phyloP scores from a whole-genome alignment of 441 rosid genomes.

The Adansonia rubrostipa region DNA sequence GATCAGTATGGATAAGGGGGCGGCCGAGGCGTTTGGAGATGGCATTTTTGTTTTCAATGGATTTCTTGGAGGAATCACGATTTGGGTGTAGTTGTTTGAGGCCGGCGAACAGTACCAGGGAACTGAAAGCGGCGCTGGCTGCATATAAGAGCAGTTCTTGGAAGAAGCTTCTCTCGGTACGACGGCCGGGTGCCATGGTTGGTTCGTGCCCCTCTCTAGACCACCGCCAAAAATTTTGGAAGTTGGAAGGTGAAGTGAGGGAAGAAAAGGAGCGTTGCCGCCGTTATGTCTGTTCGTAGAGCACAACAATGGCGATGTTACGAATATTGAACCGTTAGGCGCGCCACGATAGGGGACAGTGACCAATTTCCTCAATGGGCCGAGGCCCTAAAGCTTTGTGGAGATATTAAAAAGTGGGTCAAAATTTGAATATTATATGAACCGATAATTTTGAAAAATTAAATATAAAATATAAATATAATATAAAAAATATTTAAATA shows the following conservation, averaged over 20 bases:
- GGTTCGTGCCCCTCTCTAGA: not conserved
- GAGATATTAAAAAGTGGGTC: not conserved
- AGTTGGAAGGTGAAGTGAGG: not conserved
- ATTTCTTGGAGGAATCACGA: conserved; percentile 81
- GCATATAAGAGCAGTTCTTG: conserved; percentile 75
- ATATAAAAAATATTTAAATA: too few relatives aligned
- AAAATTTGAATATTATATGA: not conserved
- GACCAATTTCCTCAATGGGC: not conserved
- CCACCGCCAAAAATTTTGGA: not conserved
- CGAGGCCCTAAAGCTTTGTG: not conserved
- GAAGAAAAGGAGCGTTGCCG: not conserved
- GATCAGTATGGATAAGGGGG: conserved; percentile 73
- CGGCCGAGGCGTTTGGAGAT: conserved; percentile 88
- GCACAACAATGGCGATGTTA: not conserved
- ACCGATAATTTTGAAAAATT: too few relatives aligned
- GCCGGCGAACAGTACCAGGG: conserved; percentile 76
- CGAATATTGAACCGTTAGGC: conserved; percentile 6
- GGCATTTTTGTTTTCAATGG: conserved; percentile 80
- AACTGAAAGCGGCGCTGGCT: conserved; percentile 87
- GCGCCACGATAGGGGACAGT: not conserved
- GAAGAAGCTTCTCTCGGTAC: conserved; percentile 59
- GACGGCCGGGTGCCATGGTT: conserved; percentile 35
- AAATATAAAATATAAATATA: too few relatives aligned
- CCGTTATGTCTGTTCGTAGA: not conserved
- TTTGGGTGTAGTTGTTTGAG: conserved; percentile 81